Percentiles rank a stretch among this genome's conserved stretches.
Conservation (phyloP, 2,329 filamentous ascomycete species). For the Beauveria australis region DNA sequence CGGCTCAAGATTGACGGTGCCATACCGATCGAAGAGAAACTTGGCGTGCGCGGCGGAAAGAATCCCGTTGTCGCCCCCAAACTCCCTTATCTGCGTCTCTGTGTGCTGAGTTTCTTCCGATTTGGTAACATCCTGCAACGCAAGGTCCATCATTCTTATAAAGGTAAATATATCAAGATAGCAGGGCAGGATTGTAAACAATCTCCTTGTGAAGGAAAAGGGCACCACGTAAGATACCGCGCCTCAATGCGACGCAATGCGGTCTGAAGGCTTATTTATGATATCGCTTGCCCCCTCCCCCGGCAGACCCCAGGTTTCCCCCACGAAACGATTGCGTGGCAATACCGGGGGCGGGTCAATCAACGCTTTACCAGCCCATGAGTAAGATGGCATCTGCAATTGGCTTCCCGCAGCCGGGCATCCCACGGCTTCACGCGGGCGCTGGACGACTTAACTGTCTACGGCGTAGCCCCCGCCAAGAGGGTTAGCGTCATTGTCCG, state of each 20-base stretch:
- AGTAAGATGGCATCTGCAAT: not conserved
- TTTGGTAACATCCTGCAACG: not conserved
- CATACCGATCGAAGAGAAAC: not conserved
- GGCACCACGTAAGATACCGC: too few species aligned
- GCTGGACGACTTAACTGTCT: not conserved
- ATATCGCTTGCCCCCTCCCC: not conserved
- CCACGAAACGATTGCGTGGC: not conserved
- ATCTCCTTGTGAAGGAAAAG: not conserved
- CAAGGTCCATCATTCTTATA: not conserved
- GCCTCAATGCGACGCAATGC: not conserved
- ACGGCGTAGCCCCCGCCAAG: not conserved
- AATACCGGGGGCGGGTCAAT: not conserved
- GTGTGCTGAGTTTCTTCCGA: not conserved
- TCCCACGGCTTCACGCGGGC: not conserved
- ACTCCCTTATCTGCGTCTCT: not conserved
- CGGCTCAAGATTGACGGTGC: not conserved
- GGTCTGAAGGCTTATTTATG: not conserved
- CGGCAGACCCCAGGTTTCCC: not conserved
- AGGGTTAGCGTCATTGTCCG: not conserved
- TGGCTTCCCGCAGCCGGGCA: not conserved
- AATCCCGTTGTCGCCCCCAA: not conserved
- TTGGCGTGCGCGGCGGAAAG: not conserved
- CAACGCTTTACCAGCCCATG: not conserved
- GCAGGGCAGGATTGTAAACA: not conserved
- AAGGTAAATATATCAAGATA: not conserved